Evolutionary conservation across 177 flowering plant species (phyloP).

Genomic region (Vitis hybrid): DNA sequence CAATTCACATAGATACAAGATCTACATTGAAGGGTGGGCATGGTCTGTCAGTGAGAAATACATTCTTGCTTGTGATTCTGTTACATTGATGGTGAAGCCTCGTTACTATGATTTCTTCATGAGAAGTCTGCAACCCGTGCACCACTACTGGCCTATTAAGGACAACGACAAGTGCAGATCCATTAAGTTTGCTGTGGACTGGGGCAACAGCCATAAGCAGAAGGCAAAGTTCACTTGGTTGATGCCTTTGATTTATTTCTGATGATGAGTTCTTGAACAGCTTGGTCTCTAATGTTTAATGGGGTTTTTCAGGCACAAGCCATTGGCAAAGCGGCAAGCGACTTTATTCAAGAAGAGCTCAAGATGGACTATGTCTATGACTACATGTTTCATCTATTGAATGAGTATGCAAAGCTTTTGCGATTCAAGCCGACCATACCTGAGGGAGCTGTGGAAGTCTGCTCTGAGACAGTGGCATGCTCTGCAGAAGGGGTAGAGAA

Average conservation of each 20-base stretch:
- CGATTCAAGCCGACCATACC: conserved; percentile 25
- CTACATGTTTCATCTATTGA: conserved; percentile 33
- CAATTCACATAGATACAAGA: conserved; percentile 27
- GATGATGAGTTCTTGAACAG: background rate
- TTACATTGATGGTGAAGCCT: conserved; percentile 18
- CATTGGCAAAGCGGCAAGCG: conserved; percentile 28
- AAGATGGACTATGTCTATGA: conserved; percentile 35
- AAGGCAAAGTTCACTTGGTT: conserved; percentile 12
- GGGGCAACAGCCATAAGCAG: conserved; percentile 29
- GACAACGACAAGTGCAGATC: conserved; percentile 32
- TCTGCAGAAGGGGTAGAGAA: conserved; percentile 18
- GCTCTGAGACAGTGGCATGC: conserved; percentile 35
- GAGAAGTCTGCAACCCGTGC: conserved; percentile 24
- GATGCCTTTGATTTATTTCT: background rate
- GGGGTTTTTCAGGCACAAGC: conserved; percentile 24
- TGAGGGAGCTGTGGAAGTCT: conserved; percentile 25
- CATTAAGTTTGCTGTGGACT: conserved; percentile 31
- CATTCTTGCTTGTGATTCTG: conserved; percentile 31
- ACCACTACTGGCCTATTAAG: conserved; percentile 36
- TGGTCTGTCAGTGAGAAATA: conserved; percentile 39
- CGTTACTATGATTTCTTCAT: conserved; percentile 30
- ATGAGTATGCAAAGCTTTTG: conserved; percentile 31
- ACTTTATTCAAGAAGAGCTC: conserved; percentile 33
- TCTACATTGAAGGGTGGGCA: conserved; percentile 31
- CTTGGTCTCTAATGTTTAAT: background rate